These are phyloP conservation scores for Colletotrichum sp. DNA, from an alignment of 2,329 filamentous ascomycete species.

Conservation along the genomic window DNA sequence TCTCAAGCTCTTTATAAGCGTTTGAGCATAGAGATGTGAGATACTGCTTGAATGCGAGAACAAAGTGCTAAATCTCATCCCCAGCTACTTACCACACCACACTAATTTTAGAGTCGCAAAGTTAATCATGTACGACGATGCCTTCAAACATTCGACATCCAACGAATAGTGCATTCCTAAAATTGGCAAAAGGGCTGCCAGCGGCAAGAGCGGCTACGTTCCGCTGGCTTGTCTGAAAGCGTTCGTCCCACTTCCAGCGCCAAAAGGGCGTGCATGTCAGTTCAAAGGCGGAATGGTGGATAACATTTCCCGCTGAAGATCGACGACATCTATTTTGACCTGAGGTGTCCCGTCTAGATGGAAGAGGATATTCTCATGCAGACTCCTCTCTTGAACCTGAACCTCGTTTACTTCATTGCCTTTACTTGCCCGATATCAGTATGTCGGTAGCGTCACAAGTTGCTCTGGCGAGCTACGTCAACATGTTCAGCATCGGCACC, in stretches of 20 bases:
- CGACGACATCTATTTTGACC: background rate
- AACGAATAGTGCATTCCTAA: background rate
- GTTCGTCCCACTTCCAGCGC: background rate
- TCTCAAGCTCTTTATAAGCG: too few relatives aligned
- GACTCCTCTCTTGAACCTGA: background rate
- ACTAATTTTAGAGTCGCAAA: background rate
- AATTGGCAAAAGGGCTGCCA: background rate
- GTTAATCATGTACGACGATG: background rate
- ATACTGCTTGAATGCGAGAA: too few relatives aligned
- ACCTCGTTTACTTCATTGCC: background rate
- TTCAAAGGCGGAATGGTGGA: background rate
- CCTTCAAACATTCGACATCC: background rate
- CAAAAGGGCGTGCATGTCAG: background rate
- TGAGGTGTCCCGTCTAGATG: background rate
- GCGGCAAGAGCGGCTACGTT: background rate
- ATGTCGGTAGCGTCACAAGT: background rate
- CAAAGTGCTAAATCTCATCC: too few relatives aligned
- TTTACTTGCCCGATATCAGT: background rate
- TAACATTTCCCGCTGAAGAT: background rate
- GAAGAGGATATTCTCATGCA: background rate
- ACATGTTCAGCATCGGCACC: background rate
- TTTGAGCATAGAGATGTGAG: too few relatives aligned
- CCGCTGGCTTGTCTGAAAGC: background rate
- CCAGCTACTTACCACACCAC: too few relatives aligned
- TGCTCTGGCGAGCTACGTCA: background rate